Base-by-base conservation (phyloP, 2,329 filamentous ascomycete species). In the Colletotrichum falcatum region DNA sequence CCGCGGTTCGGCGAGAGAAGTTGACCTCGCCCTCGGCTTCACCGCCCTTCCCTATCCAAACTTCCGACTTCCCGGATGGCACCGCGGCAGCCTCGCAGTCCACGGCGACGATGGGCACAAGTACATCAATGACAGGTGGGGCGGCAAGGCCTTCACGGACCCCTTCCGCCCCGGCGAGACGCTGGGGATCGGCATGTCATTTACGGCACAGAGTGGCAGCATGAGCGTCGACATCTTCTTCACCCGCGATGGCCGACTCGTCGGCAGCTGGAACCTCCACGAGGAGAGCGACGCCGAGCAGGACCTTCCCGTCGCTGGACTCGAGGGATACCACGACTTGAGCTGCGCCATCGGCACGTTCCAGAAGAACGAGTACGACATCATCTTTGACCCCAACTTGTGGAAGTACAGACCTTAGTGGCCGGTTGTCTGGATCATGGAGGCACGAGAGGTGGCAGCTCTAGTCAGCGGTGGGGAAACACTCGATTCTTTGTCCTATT, bases 1-100 rank as follows among this genome's bases (percentile, higher is more conserved):
- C 39, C 80, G 82, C 3, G 58, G 59, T 28, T 81, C 86, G 65
- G 83, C 84, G 28, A 74, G 74, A 5, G 85, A 87, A 67, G 80
- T 86, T 61, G 82, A 80, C 48, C 82, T 95, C 1, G 91, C 90
- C 0, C 77, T 95, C 12, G 93, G 93, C 12, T 94, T 90, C 78
- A 82, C 87, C 0, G 92, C 92, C 1, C 87, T 91, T 58, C 93
- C 93, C 9, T 95, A 94, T 77, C 93, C 93, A 8, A 85, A 87
- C 0, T 95, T 94, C 83, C 87, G 93, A 9, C 86, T 95, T 70
- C 93, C 93, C 0, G 93, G 93, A 2, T 95, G 93, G 93, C 91
- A 96, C 77, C 87, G 93, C 42, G 93, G 88, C 23, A 91, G 89
- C 73, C 76, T 95, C 18, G 93, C 86, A 1, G 89, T 95, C n/a